Conservation (phyloP, 805 yeast species). For the Monosporozyma unispora region DNA sequence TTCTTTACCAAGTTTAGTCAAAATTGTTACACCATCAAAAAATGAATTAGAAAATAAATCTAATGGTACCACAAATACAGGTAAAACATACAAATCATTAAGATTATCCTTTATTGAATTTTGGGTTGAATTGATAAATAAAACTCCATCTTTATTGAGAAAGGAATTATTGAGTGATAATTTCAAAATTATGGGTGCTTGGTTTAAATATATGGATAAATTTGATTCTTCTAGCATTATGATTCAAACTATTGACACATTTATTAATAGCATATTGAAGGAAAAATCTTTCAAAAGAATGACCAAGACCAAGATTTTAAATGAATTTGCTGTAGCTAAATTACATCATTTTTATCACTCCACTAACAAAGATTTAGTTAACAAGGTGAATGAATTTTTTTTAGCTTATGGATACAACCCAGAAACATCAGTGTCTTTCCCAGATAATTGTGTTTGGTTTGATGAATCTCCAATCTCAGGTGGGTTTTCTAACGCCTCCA, state of each 20-base stretch:
- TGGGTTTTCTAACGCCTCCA: slow-evolving; percentile 27
- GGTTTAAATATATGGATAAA: slow-evolving; percentile 55
- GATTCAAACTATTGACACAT: slow-evolving; percentile 34
- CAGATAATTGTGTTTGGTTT: slow-evolving; percentile 47
- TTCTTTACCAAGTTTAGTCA: slow-evolving; percentile 50
- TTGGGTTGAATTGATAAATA: slow-evolving; percentile 44
- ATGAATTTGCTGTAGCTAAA: slow-evolving; percentile 62
- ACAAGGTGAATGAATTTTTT: slow-evolving; percentile 39
- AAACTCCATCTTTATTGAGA: slow-evolving; percentile 47
- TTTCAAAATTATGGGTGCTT: slow-evolving; percentile 49
- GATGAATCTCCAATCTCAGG: slow-evolving; percentile 19
- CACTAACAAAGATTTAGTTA: slow-evolving; percentile 30
- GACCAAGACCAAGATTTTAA: slow-evolving; percentile 66
- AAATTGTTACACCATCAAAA: slow-evolving; percentile 46
- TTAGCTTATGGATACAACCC: slow-evolving; percentile 41
- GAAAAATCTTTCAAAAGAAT: slow-evolving; percentile 57
- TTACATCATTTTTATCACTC: slow-evolving; percentile 44
- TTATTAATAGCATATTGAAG: slow-evolving; percentile 43
- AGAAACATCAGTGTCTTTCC: slow-evolving; percentile 37
- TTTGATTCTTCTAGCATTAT: slow-evolving; percentile 43
- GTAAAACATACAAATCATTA: slow-evolving; percentile 33
- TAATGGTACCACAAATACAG: slow-evolving; percentile 27
- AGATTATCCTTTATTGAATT: slow-evolving; percentile 54
- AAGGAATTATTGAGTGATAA: slow-evolving; percentile 53
- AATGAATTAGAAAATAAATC: slow-evolving; percentile 34